phyloP scores from a whole-genome alignment of 2,329 filamentous ascomycete species.

The Apiospora koreana region DNA sequence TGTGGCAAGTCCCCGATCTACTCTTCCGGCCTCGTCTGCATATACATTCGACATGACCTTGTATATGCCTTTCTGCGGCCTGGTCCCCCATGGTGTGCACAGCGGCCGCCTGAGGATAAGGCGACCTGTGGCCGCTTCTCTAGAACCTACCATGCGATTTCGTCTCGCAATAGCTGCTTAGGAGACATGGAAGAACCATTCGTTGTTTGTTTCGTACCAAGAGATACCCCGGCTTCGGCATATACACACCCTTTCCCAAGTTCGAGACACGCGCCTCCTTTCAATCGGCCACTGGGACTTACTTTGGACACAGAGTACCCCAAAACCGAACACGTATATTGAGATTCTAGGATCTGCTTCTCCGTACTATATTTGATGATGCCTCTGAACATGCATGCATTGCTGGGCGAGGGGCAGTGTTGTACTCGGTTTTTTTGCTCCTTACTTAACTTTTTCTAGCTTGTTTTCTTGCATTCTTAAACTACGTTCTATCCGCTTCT shows the following conservation, averaged over 20 bases:
- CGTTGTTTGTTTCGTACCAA: constrained; percentile 8
- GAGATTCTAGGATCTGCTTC: not conserved
- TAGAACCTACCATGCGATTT: not conserved
- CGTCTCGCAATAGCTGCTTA: not conserved
- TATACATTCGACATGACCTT: not conserved
- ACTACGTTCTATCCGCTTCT: not conserved
- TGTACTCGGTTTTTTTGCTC: not conserved
- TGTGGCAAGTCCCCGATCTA: not conserved
- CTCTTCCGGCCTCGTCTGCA: not conserved
- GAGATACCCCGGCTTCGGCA: constrained; percentile 9
- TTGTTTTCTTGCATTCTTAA: not conserved
- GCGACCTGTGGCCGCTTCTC: not conserved
- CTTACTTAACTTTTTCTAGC: not conserved
- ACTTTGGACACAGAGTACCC: not conserved
- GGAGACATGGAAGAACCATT: constrained; percentile 7
- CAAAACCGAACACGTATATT: not conserved
- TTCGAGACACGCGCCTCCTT: not conserved
- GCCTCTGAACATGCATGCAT: constrained; percentile 1
- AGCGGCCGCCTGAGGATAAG: not conserved
- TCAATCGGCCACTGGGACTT: not conserved
- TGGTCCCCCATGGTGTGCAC: not conserved
- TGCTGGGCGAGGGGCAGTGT: not conserved
- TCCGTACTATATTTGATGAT: constrained; percentile 4
- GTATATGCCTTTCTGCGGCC: not conserved
- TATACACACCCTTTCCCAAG: not conserved